Percentiles rank a stretch among this genome's conserved stretches.
Conservation (phyloP, 1,284 basidiomycete species). For the Ganoderma resinaceum region DNA sequence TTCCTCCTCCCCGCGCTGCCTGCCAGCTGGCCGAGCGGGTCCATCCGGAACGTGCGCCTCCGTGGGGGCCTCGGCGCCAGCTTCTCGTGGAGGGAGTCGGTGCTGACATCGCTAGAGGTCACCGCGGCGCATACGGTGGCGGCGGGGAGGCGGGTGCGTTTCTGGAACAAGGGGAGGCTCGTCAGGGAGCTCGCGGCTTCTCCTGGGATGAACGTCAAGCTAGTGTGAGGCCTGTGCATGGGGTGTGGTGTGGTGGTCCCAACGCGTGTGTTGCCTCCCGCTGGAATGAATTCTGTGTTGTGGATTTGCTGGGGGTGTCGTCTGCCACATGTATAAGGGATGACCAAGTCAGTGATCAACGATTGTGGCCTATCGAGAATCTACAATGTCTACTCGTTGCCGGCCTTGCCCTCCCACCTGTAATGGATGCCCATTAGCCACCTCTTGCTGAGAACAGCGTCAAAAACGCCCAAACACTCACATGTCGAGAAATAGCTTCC, state of each 20-base stretch:
- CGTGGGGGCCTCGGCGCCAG: slow-evolving; percentile 68
- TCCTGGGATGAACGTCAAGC: slow-evolving; percentile 19
- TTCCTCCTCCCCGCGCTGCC: slow-evolving; percentile 73
- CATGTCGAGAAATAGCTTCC: slow-evolving; percentile 88
- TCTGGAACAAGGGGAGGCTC: slow-evolving; percentile 54
- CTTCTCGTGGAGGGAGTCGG: slow-evolving; percentile 59
- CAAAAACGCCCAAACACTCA: slow-evolving; percentile 46
- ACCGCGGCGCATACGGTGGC: slow-evolving; percentile 37
- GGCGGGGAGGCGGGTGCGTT: slow-evolving; percentile 46
- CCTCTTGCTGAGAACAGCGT: neutral
- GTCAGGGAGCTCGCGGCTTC: slow-evolving; percentile 44
- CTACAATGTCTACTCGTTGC: neutral
- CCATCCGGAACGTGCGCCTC: slow-evolving; percentile 57
- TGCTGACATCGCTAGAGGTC: slow-evolving; percentile 49
- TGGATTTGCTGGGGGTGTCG: neutral
- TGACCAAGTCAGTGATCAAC: neutral
- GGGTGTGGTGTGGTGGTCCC: neutral
- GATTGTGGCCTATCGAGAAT: neutral
- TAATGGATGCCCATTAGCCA: neutral
- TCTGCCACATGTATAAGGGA: neutral
- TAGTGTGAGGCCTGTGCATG: slow-evolving; percentile 10
- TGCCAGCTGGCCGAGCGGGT: slow-evolving; percentile 62
- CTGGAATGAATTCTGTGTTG: neutral
- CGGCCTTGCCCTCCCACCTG: slow-evolving; percentile 45
- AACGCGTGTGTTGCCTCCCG: neutral